Percentiles rank a stretch among this genome's conserved stretches.
Evolutionary conservation across 352 stramenopile genomes (phyloP).

Genomic region (Phytophthora kernoviae): DNA sequence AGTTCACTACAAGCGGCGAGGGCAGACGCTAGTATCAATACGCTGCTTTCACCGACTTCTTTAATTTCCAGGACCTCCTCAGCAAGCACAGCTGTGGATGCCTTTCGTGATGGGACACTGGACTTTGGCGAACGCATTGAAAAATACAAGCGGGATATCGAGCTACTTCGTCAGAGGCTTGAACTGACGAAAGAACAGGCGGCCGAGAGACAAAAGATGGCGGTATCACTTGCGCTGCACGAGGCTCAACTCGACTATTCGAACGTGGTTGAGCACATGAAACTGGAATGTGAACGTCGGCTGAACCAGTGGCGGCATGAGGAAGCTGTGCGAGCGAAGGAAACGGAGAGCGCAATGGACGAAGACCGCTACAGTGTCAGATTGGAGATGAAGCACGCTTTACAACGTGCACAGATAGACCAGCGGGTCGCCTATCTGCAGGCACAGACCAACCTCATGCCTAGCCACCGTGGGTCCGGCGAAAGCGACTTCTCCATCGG

Average conservation of each 20-base stretch:
- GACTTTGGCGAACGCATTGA: slow-evolving; percentile 50
- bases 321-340: slow-evolving; percentile 57
- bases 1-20: slow-evolving; percentile 56
- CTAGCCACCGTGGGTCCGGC: neutral
- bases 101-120: slow-evolving; percentile 2
- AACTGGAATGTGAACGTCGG: slow-evolving; percentile 50
- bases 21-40: slow-evolving; percentile 30
- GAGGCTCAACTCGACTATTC: slow-evolving; percentile 53
- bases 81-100: neutral
- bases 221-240: slow-evolving; percentile 53
- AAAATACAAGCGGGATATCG: slow-evolving; percentile 70
- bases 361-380: slow-evolving; percentile 72
- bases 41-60: slow-evolving; percentile 21
- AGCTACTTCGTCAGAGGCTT: slow-evolving; percentile 62
- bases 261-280: slow-evolving; percentile 51
- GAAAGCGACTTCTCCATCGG: slow-evolving; percentile 53
- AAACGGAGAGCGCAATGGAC: slow-evolving; percentile 57
- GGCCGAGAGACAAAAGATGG: slow-evolving; percentile 55
- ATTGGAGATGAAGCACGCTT: slow-evolving; percentile 62
- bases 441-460: slow-evolving; percentile 28
- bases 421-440: slow-evolving; percentile 59
- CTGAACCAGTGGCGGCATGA: slow-evolving; percentile 61
- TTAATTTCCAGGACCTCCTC: slow-evolving; percentile 1
- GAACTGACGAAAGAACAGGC: slow-evolving; percentile 56
- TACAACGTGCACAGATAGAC: slow-evolving; percentile 67